A percentile compares a stretch with the other conserved stretches of the same genome.
Conservation (phyloP, 768 basidiomycete genomes). For the Tricholoma saponaceum region DNA sequence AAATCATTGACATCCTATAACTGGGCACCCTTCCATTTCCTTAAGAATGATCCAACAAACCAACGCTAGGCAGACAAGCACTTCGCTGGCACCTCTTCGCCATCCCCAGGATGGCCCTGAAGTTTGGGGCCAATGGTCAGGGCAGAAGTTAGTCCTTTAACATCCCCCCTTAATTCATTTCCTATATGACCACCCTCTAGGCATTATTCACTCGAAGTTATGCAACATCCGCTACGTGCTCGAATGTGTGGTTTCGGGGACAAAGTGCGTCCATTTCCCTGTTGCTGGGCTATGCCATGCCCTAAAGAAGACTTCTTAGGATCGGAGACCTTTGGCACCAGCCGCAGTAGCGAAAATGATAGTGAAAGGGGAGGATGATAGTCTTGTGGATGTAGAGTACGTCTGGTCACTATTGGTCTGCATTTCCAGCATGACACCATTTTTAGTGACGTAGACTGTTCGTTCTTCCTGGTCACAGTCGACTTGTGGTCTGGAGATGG, state of each 20-base stretch:
- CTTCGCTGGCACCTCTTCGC: constrained; percentile 24
- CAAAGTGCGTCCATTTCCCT: constrained; percentile 52
- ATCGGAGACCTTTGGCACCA: constrained; percentile 88
- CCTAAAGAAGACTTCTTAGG: constrained; percentile 41
- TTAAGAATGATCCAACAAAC: constrained; percentile 63
- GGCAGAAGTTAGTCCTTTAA: constrained; percentile 46
- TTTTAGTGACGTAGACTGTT: constrained; percentile 74
- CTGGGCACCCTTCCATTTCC: constrained; percentile 1
- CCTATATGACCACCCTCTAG: constrained; percentile 32
- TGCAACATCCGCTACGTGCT: constrained; percentile 86
- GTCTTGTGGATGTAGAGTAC: constrained; percentile 71
- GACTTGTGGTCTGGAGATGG: constrained; percentile 89
- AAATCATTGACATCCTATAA: constrained; percentile 9
- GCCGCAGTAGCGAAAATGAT: constrained; percentile 86
- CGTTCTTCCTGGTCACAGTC: constrained; percentile 89
- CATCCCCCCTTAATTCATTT: constrained; percentile 8
- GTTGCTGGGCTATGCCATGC: constrained; percentile 10
- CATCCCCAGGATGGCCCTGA: constrained; percentile 43
- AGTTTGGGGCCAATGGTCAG: constrained; percentile 69
- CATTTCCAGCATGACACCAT: constrained; percentile 1
- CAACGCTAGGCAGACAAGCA: constrained; percentile 39
- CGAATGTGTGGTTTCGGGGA: constrained; percentile 97
- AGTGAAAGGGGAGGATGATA: constrained; percentile 63
- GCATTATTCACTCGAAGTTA: constrained; percentile 78
- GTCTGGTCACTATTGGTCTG: constrained; percentile 24